These are phyloP conservation scores for Adansonia rubrostipa DNA, from an alignment of 441 rosid genomes.

Conservation along the genomic window DNA sequence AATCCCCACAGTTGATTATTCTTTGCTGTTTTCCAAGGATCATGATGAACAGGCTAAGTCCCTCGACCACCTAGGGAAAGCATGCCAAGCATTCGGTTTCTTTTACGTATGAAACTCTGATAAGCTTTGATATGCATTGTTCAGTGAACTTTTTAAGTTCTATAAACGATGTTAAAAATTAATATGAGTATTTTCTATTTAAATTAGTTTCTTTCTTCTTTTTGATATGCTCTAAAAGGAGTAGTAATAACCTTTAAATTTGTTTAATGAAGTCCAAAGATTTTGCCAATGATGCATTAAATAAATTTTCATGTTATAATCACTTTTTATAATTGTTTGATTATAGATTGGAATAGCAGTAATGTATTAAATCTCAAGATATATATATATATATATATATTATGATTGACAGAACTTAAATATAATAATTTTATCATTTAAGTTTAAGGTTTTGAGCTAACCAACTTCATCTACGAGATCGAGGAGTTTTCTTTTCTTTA, in stretches of 20 bases:
- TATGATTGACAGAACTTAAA: background rate
- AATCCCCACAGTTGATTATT: slow-evolving; percentile 38
- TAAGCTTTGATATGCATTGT: too few relatives aligned
- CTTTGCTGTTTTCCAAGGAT: slow-evolving; percentile 31
- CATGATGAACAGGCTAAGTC: slow-evolving; percentile 24
- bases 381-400: too few relatives aligned
- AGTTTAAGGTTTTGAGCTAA: background rate
- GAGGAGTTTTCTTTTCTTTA: background rate
- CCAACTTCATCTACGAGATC: background rate
- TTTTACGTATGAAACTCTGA: slow-evolving; percentile 28
- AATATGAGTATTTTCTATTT: too few relatives aligned
- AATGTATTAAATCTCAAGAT: background rate
- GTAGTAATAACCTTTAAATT: too few relatives aligned
- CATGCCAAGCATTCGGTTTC: slow-evolving; percentile 38
- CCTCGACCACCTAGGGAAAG: slow-evolving; percentile 28
- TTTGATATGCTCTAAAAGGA: too few relatives aligned
- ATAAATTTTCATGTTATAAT: too few relatives aligned
- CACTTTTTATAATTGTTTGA: background rate
- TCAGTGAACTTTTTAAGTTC: too few relatives aligned
- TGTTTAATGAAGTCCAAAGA: too few relatives aligned
- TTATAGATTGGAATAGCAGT: background rate
- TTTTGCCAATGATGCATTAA: too few relatives aligned
- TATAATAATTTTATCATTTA: too few relatives aligned
- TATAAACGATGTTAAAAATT: too few relatives aligned
- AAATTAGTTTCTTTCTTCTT: too few relatives aligned